Evolutionary conservation across 257 asterid genomes (phyloP).

Genomic region (Thymus mandschuricus): DNA sequence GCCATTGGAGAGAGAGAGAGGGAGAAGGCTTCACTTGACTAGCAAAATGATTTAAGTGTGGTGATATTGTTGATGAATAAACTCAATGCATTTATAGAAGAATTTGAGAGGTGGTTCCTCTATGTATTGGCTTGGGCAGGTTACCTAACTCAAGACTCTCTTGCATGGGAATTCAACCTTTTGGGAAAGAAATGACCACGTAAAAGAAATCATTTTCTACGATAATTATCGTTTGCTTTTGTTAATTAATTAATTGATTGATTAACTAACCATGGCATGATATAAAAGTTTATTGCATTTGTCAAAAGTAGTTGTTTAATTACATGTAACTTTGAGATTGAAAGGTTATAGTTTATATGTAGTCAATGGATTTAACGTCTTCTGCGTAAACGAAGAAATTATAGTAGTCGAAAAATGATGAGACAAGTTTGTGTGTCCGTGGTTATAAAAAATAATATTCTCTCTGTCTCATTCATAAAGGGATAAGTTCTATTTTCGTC

Average conservation of each 20-base stretch:
- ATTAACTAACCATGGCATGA: background rate
- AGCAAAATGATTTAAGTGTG: slow-evolving; percentile 8
- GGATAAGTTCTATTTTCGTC: too few species aligned
- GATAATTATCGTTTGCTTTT: background rate
- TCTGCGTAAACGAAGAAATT: background rate
- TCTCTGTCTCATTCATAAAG: too few species aligned
- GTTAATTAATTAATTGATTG: background rate
- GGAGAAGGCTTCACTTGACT: background rate
- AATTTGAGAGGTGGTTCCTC: slow-evolving; percentile 23
- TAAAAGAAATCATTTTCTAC: slow-evolving; percentile 1
- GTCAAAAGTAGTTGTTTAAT: slow-evolving; percentile 7
- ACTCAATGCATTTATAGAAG: slow-evolving; percentile 41
- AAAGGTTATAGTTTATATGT: too few species aligned
- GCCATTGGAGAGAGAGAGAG: slow-evolving; percentile 44
- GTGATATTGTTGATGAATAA: slow-evolving; percentile 23
- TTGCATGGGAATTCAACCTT: slow-evolving; percentile 55
- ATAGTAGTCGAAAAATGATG: too few species aligned
- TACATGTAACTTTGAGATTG: background rate
- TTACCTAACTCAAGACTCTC: slow-evolving; percentile 65
- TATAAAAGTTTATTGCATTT: background rate
- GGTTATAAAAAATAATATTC: too few species aligned
- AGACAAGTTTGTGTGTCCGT: too few species aligned
- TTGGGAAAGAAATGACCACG: slow-evolving; percentile 35
- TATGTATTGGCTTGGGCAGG: slow-evolving; percentile 49
- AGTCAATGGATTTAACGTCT: background rate